Conservation (phyloP, 2,329 filamentous ascomycete genomes). For the Arthrobotrys pseudoclavata region DNA sequence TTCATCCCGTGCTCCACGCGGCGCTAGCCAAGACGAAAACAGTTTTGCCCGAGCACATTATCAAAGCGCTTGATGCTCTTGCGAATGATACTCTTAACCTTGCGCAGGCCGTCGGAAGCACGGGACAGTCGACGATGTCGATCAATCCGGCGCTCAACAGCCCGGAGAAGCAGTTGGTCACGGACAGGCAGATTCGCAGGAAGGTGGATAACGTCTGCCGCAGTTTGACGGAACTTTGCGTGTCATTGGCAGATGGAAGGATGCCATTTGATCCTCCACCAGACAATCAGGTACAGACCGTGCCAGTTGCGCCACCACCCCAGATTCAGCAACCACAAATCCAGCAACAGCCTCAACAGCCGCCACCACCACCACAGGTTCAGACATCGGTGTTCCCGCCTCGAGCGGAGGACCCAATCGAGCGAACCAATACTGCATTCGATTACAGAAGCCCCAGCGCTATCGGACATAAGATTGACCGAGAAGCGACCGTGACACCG, state of each 20-base stretch:
- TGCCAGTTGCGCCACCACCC: conserved; percentile 25
- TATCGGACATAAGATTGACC: conserved; percentile 57
- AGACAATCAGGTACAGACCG: conserved; percentile 40
- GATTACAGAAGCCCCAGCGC: conserved; percentile 55
- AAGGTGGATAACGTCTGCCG: conserved; percentile 95
- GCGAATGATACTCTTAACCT: conserved; percentile 85
- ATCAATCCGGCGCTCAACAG: conserved; percentile 67
- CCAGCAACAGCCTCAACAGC: conserved; percentile 19
- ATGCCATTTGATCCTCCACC: conserved; percentile 61
- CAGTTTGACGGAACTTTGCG: conserved; percentile 89
- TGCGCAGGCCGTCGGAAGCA: conserved; percentile 80
- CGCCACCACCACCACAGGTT: conserved; percentile 31
- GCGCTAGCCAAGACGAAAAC: conserved; percentile 83
- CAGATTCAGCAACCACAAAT: conserved; percentile 39
- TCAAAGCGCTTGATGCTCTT: conserved; percentile 82
- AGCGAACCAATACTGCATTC: conserved; percentile 41
- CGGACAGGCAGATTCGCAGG: conserved; percentile 86
- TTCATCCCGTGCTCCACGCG: conserved; percentile 83
- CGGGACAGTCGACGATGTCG: conserved; percentile 72
- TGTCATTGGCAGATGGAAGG: conserved; percentile 79
- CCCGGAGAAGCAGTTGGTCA: conserved; percentile 67
- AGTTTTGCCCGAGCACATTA: conserved; percentile 79
- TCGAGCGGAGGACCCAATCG: conserved; percentile 48
- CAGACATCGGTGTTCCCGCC: conserved; percentile 42
- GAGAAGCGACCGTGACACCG: conserved; percentile 55